phyloP scores from a whole-genome alignment of 106 monocot genomes.

The Dactylorhiza incarnata region DNA sequence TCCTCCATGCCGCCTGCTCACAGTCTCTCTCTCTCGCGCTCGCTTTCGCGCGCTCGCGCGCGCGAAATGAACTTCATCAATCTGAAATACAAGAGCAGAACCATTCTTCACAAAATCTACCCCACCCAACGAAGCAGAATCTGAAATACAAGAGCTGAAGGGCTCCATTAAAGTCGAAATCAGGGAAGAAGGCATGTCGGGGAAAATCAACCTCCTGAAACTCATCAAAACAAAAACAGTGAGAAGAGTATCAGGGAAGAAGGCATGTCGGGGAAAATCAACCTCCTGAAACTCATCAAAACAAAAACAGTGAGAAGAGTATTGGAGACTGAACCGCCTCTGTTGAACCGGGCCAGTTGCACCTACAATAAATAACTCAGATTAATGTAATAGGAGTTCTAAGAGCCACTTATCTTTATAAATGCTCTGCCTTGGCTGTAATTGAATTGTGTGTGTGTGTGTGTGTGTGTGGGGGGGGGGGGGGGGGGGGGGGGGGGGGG shows the following conservation, averaged over 20 bases:
- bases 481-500: too few species aligned
- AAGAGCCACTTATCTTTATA: too few species aligned
- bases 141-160: slow-evolving; percentile 50
- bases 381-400: too few species aligned
- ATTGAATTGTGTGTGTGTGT: too few species aligned
- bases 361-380: too few species aligned
- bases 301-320: slow-evolving; percentile 63
- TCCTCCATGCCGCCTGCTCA: too few species aligned
- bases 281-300: slow-evolving; percentile 39
- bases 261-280: slow-evolving; percentile 43
- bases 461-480: too few species aligned
- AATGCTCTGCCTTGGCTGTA: too few species aligned
- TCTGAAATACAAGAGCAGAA: slow-evolving; percentile 10
- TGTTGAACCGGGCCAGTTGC: too few species aligned
- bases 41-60: too few species aligned
- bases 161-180: slow-evolving; percentile 53
- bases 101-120: slow-evolving; percentile 61
- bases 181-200: slow-evolving; percentile 39
- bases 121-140: slow-evolving; percentile 41
- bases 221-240: slow-evolving; percentile 51
- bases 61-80: not conserved
- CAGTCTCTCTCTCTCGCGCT: too few species aligned
- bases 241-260: slow-evolving; percentile 49
- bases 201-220: slow-evolving; percentile 43
- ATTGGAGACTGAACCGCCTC: too few species aligned